phyloP scores from a whole-genome alignment of 169 alveolate genomes.

The Plasmodium gallinaceum region DNA sequence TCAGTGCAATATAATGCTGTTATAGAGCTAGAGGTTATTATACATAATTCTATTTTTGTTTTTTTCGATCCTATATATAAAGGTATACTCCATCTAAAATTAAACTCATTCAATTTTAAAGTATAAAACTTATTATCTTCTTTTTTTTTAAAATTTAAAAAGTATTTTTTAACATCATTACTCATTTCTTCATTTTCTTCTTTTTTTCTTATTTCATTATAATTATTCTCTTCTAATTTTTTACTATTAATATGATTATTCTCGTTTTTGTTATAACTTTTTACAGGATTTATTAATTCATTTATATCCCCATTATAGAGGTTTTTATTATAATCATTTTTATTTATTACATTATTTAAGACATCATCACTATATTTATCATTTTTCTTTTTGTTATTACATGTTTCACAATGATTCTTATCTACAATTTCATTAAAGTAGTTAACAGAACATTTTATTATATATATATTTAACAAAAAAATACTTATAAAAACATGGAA shows the following conservation, averaged over 20 bases:
- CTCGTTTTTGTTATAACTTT: neutral
- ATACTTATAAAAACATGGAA: neutral
- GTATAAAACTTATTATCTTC: conserved; percentile 9
- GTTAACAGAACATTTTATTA: no score
- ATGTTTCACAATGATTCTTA: no score
- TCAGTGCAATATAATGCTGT: conserved; percentile 55
- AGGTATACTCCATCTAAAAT: conserved; percentile 61
- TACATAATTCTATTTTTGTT: conserved; percentile 12
- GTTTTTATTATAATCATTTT: neutral
- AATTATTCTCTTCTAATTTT: neutral
- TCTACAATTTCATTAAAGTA: no score
- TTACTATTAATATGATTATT: neutral
- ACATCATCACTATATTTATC: no score
- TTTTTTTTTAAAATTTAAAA: conserved; percentile 6
- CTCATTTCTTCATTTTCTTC: neutral
- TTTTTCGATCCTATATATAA: conserved; percentile 37
- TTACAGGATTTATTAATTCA: neutral
- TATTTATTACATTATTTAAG: neutral
- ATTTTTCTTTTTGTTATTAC: no score
- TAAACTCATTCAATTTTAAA: conserved; percentile 30
- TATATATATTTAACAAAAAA: neutral
- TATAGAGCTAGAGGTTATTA: conserved; percentile 11
- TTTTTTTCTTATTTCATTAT: neutral
- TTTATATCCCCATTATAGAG: neutral
- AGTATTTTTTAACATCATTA: neutral